Conservation (phyloP, 208 protist species). For the Trypanosoma lewisi region DNA sequence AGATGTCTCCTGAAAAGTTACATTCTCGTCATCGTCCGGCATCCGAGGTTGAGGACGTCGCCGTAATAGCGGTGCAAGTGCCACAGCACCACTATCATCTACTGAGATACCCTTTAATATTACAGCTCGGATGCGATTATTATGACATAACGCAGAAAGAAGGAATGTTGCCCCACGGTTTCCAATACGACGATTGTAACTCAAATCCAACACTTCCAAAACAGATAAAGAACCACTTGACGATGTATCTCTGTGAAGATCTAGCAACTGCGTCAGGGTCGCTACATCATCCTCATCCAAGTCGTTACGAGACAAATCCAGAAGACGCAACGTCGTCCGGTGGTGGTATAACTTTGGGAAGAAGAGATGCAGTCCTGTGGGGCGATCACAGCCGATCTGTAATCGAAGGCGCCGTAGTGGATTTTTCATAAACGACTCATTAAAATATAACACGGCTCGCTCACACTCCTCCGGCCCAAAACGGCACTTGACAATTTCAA, state of each 20-base stretch:
- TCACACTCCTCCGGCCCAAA: slow-evolving; percentile 71
- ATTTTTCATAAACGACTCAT: slow-evolving; percentile 70
- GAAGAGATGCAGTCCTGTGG: slow-evolving; percentile 68
- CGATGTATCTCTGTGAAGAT: slow-evolving; percentile 17
- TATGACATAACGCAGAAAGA: slow-evolving; percentile 33
- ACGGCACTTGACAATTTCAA: slow-evolving; percentile 76
- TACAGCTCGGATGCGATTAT: slow-evolving; percentile 59
- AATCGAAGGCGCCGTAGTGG: slow-evolving; percentile 74
- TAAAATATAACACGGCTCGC: slow-evolving; percentile 72
- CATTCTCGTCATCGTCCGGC: slow-evolving; percentile 6
- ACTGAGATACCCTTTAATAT: slow-evolving; percentile 61
- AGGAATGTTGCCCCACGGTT: slow-evolving; percentile 67
- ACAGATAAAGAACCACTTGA: slow-evolving; percentile 12
- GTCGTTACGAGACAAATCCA: slow-evolving; percentile 83
- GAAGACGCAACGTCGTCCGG: slow-evolving; percentile 51
- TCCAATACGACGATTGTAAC: slow-evolving; percentile 75
- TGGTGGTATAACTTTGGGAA: slow-evolving; percentile 64
- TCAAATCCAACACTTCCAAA: slow-evolving; percentile 84
- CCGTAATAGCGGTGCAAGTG: slow-evolving; percentile 40
- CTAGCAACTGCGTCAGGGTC: slow-evolving; percentile 52
- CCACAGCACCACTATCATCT: slow-evolving; percentile 56
- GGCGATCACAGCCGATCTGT: slow-evolving; percentile 72
- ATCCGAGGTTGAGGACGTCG: slow-evolving; percentile 37
- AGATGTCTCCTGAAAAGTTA: slow-evolving; percentile 17
- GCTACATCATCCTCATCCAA: slow-evolving; percentile 61